A percentile compares a stretch with the other conserved stretches of the same genome.
Conservation (phyloP, 805 yeast genomes). For the Yarrowia yakushimensis region DNA sequence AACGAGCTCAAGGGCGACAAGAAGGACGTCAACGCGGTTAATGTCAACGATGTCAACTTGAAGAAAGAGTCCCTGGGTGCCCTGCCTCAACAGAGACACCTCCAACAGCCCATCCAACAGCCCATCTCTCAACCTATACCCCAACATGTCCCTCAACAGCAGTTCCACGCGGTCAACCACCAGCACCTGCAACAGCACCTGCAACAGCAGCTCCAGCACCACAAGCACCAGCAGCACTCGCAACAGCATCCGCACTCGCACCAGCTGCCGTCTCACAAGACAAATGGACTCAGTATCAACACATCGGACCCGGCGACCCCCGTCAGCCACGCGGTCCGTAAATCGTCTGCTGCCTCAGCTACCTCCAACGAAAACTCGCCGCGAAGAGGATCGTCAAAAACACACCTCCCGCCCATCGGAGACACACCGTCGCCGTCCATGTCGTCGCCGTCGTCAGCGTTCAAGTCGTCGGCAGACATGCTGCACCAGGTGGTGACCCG, state of each 20-base stretch:
- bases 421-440: slow-evolving; percentile 20
- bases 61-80: no score
- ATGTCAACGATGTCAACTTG: no score
- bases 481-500: slow-evolving; percentile 18
- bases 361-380: slow-evolving; percentile 17
- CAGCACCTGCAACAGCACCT: neutral
- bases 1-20: slow-evolving; percentile 17
- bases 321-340: neutral
- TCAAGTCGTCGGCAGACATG: slow-evolving; percentile 18
- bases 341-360: neutral
- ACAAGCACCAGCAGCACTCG: neutral
- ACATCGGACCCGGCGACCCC: neutral
- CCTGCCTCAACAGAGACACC: neutral
- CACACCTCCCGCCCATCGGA: slow-evolving; percentile 17
- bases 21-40: no score
- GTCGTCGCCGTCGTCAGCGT: slow-evolving; percentile 6
- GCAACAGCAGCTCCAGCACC: neutral
- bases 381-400: slow-evolving; percentile 1
- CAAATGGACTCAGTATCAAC: slow-evolving; percentile 7
- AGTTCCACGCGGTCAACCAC: slow-evolving; percentile 16
- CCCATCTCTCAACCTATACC: neutral
- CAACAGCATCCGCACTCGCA: neutral
- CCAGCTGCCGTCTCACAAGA: neutral
- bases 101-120: neutral
- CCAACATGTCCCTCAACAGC: neutral